phyloP scores from a whole-genome alignment of 1,284 basidiomycete genomes.

The Crucibulum parvulum region DNA sequence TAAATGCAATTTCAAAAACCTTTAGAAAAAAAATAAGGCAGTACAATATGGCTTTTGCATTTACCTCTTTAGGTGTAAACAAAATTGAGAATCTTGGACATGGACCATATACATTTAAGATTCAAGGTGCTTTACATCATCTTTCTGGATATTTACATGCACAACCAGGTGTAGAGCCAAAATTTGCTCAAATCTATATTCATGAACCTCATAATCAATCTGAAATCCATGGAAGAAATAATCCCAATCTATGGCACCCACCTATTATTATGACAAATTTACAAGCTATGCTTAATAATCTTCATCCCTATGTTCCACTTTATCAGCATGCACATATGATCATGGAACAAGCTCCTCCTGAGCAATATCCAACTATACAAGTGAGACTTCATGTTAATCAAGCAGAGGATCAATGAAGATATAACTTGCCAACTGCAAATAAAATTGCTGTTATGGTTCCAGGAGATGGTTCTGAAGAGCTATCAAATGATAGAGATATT shows the following conservation, averaged over 20 bases:
- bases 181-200: conserved; percentile 44
- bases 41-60: too few relatives aligned
- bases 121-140: neutral
- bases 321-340: conserved; percentile 17
- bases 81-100: too few relatives aligned
- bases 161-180: conserved; percentile 6
- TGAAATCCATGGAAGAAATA: conserved; percentile 7
- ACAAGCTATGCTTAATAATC: conserved; percentile 17
- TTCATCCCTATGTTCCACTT: conserved; percentile 15
- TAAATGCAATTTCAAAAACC: conserved; percentile 3
- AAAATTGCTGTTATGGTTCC: conserved; percentile 33
- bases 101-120: neutral
- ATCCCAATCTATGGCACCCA: conserved; percentile 24
- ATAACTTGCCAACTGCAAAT: conserved; percentile 32
- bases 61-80: too few relatives aligned
- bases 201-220: conserved; percentile 32
- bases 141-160: neutral
- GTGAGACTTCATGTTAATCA: conserved; percentile 1
- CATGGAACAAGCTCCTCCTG: neutral
- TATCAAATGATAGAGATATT: conserved; percentile 12
- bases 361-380: neutral
- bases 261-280: conserved; percentile 21
- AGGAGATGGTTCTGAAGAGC: conserved; percentile 6
- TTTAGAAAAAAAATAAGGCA: conserved; percentile 35
- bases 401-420: conserved; percentile 17